These are phyloP conservation scores for Skeletonema menzelii DNA, from an alignment of 108 stramenopile species.

Conservation along the genomic window DNA sequence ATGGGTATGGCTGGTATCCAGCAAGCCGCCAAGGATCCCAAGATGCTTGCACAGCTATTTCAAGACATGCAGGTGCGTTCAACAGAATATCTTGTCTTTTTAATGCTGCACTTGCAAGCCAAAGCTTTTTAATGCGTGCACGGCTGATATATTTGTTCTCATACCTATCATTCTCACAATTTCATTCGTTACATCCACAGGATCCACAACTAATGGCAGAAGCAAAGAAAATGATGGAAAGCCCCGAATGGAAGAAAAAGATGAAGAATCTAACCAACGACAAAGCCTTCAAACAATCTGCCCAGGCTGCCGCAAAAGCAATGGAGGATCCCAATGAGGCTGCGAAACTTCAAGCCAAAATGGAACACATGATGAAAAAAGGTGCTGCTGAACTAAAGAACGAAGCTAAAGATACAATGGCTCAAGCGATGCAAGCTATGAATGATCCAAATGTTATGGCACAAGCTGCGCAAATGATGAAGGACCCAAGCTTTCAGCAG, in stretches of 20 bases:
- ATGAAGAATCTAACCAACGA: conserved; percentile 76
- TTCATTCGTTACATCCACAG: conserved; percentile 32
- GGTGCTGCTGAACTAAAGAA: conserved; percentile 64
- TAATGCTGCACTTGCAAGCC: not conserved
- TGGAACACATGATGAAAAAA: conserved; percentile 88
- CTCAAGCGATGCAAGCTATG: conserved; percentile 83
- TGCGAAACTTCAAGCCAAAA: conserved; percentile 84
- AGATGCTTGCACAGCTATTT: conserved; percentile 86
- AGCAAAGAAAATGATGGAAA: conserved; percentile 90
- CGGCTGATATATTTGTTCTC: conserved; percentile 3
- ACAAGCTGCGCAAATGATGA: conserved; percentile 79
- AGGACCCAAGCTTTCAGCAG: conserved; percentile 79
- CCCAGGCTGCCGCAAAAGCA: conserved; percentile 56
- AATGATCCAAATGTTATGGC: conserved; percentile 78
- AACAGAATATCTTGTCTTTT: not conserved
- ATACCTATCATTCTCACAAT: not conserved
- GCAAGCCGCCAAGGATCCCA: conserved; percentile 82
- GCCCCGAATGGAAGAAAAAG: conserved; percentile 83
- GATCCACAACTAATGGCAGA: conserved; percentile 90
- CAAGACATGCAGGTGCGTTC: conserved; percentile 83
- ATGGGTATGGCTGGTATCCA: conserved; percentile 86
- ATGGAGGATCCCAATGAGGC: conserved; percentile 82
- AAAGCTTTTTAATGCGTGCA: not conserved
- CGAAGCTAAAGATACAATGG: conserved; percentile 65
- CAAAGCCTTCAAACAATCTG: conserved; percentile 72